Evolutionary conservation across 2,329 filamentous ascomycete genomes (phyloP).

Genomic region (Sporothrix pallida): DNA sequence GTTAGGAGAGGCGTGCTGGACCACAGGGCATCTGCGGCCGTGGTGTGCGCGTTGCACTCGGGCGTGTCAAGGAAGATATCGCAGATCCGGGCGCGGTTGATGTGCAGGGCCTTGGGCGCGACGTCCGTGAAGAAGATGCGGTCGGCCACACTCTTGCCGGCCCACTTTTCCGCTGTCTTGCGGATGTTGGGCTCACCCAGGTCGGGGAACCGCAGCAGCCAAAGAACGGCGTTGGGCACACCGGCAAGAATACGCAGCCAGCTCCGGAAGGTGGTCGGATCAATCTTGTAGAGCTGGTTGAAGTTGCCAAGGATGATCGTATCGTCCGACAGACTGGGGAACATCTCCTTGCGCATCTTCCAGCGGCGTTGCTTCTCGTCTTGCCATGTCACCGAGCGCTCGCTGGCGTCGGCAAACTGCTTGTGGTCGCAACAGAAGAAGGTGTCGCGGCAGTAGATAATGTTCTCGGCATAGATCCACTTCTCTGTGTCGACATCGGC

Average conservation of each 20-base stretch:
- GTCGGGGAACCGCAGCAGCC: constrained; percentile 96
- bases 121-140: constrained; percentile 96
- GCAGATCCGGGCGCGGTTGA: constrained; percentile 86
- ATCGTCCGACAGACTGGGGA: constrained; percentile 81
- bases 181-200: constrained; percentile 85
- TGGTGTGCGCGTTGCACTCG: constrained; percentile 98
- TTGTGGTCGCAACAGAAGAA: constrained; percentile 99
- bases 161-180: constrained; percentile 81
- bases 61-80: constrained; percentile 97
- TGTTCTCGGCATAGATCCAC: constrained; percentile 97
- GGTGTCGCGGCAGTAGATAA: constrained; percentile 90
- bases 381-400: constrained; percentile 75
- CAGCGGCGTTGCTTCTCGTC: constrained; percentile 82
- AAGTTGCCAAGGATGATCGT: constrained; percentile 95
- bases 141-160: constrained; percentile 79
- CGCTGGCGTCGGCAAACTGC: constrained; percentile 74
- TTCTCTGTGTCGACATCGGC: constrained; percentile 72
- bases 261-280: constrained; percentile 92
- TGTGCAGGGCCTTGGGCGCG: constrained; percentile 92
- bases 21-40: constrained; percentile 95
- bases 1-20: constrained; percentile 92
- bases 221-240: constrained; percentile 86
- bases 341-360: constrained; percentile 91
- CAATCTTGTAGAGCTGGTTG: constrained; percentile 99
- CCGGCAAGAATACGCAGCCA: constrained; percentile 90